These are phyloP conservation scores for Colletotrichum destructivum DNA, from an alignment of 2,329 filamentous ascomycete genomes.

Conservation along the genomic window DNA sequence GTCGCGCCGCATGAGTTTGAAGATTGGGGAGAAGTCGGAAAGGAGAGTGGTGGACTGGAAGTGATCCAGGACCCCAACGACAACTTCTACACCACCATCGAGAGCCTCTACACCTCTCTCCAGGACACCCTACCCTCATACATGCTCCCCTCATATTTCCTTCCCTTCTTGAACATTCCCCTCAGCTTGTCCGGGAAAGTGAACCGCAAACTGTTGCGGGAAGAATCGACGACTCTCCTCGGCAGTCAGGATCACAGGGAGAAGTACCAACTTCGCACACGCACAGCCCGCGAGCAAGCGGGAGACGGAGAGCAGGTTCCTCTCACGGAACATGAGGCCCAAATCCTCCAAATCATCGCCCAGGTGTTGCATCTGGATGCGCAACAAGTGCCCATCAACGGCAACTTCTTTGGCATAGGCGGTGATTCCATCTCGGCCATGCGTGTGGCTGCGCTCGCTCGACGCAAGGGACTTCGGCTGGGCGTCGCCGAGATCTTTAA, in stretches of 20 bases:
- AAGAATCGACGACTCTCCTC: neutral
- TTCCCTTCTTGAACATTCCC: neutral
- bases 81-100: too few relatives aligned
- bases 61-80: too few relatives aligned
- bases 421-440: slow-evolving; percentile 65
- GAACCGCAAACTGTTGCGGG: neutral
- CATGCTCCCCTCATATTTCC: slow-evolving; percentile 17
- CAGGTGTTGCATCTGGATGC: slow-evolving; percentile 42
- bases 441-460: slow-evolving; percentile 54
- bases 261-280: neutral
- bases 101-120: neutral
- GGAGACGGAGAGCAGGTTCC: neutral
- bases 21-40: too few relatives aligned
- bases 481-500: slow-evolving; percentile 62
- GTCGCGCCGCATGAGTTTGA: neutral
- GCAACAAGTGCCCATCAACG: too few relatives aligned
- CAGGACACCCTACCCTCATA: slow-evolving; percentile 17
- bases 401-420: slow-evolving; percentile 64
- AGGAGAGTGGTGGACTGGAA: too few relatives aligned
- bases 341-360: neutral
- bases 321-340: neutral
- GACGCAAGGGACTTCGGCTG: slow-evolving; percentile 55
- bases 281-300: too few relatives aligned
- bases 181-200: neutral
- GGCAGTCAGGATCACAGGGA: neutral